phyloP scores from a whole-genome alignment of 2,329 filamentous ascomycete species.

The Phyllosticta citriasiana region DNA sequence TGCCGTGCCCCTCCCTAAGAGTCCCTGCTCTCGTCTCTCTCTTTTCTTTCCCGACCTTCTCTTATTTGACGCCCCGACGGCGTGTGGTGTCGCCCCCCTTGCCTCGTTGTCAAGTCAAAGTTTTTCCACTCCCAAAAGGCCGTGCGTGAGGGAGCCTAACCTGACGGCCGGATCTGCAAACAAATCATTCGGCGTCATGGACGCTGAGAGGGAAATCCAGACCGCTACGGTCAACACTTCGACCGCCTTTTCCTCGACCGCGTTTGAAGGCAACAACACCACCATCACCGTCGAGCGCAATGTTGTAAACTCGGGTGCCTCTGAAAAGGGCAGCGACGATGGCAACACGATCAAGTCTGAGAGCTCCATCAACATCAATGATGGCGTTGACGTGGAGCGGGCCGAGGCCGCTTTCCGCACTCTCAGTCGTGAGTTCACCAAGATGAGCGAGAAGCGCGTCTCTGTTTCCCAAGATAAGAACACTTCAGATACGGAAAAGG shows the following conservation, averaged over 20 bases:
- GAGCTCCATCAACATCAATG: constrained; percentile 6
- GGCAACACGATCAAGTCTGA: constrained; percentile 5
- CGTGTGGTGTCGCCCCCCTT: not conserved
- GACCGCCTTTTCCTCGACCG: not conserved
- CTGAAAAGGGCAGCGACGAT: constrained; percentile 6
- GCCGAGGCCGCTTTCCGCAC: constrained; percentile 63
- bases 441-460: constrained; percentile 45
- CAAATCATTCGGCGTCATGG: not conserved
- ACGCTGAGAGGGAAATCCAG: not conserved
- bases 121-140: not conserved
- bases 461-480: constrained; percentile 21
- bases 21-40: not conserved
- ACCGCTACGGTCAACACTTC: not conserved
- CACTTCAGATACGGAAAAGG: constrained; percentile 22
- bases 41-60: not conserved
- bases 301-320: constrained; percentile 1
- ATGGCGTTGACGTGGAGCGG: constrained; percentile 44
- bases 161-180: not conserved
- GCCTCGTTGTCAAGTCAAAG: not conserved
- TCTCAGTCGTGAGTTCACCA: constrained; percentile 42
- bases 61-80: not conserved
- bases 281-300: not conserved
- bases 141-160: not conserved
- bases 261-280: not conserved
- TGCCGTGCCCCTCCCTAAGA: not conserved